Percentiles rank a stretch among this genome's conserved stretches.
Conservation (phyloP, 768 basidiomycete genomes). For the Pleurotus giganteus region DNA sequence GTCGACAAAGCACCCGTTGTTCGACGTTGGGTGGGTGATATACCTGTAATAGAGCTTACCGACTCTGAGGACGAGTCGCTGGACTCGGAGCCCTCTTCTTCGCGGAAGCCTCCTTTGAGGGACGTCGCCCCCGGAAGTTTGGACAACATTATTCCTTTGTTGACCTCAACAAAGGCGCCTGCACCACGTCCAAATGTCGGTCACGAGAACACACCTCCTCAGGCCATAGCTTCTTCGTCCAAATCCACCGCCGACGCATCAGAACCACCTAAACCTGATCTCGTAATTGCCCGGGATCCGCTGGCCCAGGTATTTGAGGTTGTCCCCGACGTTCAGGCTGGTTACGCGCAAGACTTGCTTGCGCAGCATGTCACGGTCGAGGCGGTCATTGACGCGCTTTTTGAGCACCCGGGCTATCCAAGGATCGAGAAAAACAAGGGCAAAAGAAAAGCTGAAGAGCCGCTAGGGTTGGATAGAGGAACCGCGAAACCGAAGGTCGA, state of each 20-base stretch:
- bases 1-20: neutral
- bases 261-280: constrained; percentile 19
- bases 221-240: neutral
- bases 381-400: constrained; percentile 54
- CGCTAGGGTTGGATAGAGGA: constrained; percentile 21
- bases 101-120: neutral
- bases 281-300: constrained; percentile 19
- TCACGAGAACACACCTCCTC: constrained; percentile 9
- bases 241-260: constrained; percentile 3
- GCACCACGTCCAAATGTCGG: neutral
- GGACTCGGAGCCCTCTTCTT: neutral
- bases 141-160: constrained; percentile 25
- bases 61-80: constrained; percentile 49
- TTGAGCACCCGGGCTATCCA: constrained; percentile 64
- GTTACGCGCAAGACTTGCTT: constrained; percentile 50
- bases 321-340: constrained; percentile 65
- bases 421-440: constrained; percentile 39
- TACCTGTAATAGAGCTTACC: constrained; percentile 44
- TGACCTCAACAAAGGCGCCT: neutral
- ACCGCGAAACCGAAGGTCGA: constrained; percentile 46
- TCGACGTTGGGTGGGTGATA: neutral
- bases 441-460: constrained; percentile 32
- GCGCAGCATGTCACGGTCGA: constrained; percentile 46
- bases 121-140: too few relatives aligned
- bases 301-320: constrained; percentile 62